Evolutionary conservation across 2,329 filamentous ascomycete genomes (phyloP), one percentile per base, ranked within the genome.

Genomic region (Ophiostoma sp.): DNA sequence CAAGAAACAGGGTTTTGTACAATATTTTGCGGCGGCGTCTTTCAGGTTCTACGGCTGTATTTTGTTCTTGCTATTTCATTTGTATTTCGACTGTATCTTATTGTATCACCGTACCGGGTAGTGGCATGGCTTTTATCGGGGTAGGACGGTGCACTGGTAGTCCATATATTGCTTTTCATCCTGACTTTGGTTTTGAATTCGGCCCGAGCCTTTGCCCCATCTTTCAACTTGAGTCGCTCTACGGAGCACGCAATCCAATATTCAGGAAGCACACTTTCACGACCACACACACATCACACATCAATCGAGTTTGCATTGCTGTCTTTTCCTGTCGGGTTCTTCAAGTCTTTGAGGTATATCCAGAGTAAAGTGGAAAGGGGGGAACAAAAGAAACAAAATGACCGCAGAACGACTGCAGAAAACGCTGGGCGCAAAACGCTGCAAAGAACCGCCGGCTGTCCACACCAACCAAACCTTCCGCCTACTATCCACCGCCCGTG

Each of bases 401-500:
- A 70, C 31, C 28, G 57, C 69, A 61, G 19, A 36, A 52, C 7
- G 2, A 70, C 31, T 19, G 57, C 69, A 61, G 25, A 36, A 61
- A 48, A 63, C 42, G 55, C 57, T 64, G 55, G n/a, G 28, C 68
- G 59, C 59, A 59, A 69, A 55, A 70, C 55, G 42, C 39, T 66
- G 45, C n/a, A 66, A 72, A 71, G 36, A 50, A 66, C 50, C 28
- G 36, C 50, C 70, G 22, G 8, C 36, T 28, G 6, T 6, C 25
- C 22, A 28, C 8, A 17, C 17, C 50, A 42, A 6, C 2, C 45
- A 31, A 69, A 33, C 28, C 3, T 3, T 12, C 39, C 17, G 6
- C 36, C 64, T 19, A 9, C 61, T 4, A 12, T 64, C 36, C 8
- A 12, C 45, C 28, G 8, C 15, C 17, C 28, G 11, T 52, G 9